Base-by-base conservation (phyloP, 2,329 filamentous ascomycete genomes). In the Colletotrichum acutatum region DNA sequence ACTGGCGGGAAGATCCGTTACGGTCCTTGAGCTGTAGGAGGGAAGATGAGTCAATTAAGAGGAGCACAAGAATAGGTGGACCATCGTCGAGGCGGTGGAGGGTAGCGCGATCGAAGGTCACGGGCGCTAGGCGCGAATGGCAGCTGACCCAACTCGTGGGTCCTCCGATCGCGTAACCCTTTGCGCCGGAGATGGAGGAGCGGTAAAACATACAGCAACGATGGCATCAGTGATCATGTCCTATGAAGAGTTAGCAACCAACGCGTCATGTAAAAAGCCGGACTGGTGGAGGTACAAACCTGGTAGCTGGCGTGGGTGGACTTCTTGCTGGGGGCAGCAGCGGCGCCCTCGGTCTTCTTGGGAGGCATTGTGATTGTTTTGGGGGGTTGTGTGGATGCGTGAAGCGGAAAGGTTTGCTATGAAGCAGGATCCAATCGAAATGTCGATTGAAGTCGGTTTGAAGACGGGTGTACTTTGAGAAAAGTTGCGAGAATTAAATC, bases 151-250 rank as follows among this genome's bases (percentile, higher is more conserved):
- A 28, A 3, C 42, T 28, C 52, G 24, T 53, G 60, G 52, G 52
- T 26, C 65, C 30, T 19, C 16, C 59, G 67, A 34, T 67, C 71
- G 58, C 71, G 58, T 54, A 75, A 74, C 76, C 57, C 72, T 74
- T 83, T 84, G 84, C 84, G 84, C 82, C 80, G 77, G 77, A 79
- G 77, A 74, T 68, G 75, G 79, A 77, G 79, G 78, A 78, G 77
- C 66, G 75, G 77, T 74, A 73, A 75, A 78, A 87, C 85, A 81
- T 90, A 91, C 89, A 83, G 86, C 85, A 80, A 90, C 82, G 79
- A 91, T 91, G 67, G 88, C 89, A 80, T 91, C 89, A 66, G 86
- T 89, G 80, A 91, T 91, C 89, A 91, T 91, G 79, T 90, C 89
- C 89, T 91, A 74, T 46, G 75, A 46, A 2, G 3, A 37, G 79